Percentiles rank a stretch among this genome's conserved stretches.
Evolutionary conservation across 2,329 filamentous ascomycete genomes (phyloP).

Genomic region (Calcarisporium arbuscula): DNA sequence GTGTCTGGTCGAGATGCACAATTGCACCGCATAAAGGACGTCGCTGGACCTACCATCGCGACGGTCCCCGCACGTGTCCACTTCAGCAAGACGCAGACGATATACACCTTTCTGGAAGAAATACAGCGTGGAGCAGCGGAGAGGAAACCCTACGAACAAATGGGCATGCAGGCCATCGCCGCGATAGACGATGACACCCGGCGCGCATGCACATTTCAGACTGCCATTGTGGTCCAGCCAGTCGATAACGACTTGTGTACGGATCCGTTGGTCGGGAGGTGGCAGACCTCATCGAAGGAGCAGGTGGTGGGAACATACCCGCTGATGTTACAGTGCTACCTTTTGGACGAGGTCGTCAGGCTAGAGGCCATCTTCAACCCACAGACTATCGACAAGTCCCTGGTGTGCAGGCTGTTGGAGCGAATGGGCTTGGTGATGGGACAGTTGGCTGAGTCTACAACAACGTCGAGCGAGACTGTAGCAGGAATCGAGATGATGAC

Average conservation of each 20-base stretch:
- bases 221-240: no score
- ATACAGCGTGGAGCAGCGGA: no score
- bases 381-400: neutral
- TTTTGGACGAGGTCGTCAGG: neutral
- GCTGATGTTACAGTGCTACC: conserved; percentile 3
- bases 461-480: no score
- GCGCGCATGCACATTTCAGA: conserved; percentile 10
- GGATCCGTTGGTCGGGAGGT: no score
- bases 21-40: conserved; percentile 10
- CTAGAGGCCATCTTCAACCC: conserved; percentile 1
- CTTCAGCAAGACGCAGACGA: conserved; percentile 1
- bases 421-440: no score
- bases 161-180: conserved; percentile 11
- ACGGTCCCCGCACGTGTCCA: conserved; percentile 7
- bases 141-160: conserved; percentile 5
- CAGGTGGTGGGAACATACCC: no score
- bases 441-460: no score
- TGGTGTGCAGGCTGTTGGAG: no score
- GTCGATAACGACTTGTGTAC: no score
- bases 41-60: conserved; percentile 10
- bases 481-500: no score
- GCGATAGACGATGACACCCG: conserved; percentile 6
- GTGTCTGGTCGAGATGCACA: conserved; percentile 15
- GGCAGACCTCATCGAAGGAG: no score
- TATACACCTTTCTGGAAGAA: conserved; percentile 5